Evolutionary conservation across 73 alveolate species (phyloP).

Genomic region (Uronychia setigera): DNA sequence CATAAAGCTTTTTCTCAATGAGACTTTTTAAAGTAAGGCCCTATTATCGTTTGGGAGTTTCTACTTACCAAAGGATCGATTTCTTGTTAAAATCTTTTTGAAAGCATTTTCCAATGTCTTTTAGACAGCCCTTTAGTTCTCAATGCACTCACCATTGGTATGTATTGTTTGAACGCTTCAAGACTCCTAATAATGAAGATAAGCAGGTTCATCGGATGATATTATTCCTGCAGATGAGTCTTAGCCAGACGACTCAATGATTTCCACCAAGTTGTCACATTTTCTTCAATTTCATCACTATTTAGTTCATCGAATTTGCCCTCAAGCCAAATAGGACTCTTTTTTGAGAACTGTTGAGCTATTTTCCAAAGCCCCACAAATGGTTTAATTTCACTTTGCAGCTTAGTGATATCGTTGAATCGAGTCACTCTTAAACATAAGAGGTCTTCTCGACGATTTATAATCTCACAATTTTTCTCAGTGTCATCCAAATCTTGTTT

Average conservation of each 20-base stretch:
- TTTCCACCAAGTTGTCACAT: conserved; percentile 41
- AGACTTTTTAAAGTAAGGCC: conserved; percentile 21
- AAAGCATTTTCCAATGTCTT: conserved; percentile 44
- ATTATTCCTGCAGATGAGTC: conserved; percentile 17
- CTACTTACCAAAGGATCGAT: conserved; percentile 25
- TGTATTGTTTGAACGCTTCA: conserved; percentile 34
- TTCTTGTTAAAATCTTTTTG: conserved; percentile 29
- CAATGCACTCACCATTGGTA: conserved; percentile 48
- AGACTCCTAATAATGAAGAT: conserved; percentile 30
- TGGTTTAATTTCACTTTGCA: conserved; percentile 39
- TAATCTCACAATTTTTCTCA: conserved; percentile 45
- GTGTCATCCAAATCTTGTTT: conserved; percentile 35
- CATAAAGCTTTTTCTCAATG: conserved; percentile 29
- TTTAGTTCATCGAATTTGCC: conserved; percentile 41
- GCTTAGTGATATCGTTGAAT: conserved; percentile 10
- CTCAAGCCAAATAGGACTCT: conserved; percentile 28
- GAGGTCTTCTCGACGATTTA: conserved; percentile 39
- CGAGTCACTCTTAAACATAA: conserved; percentile 27
- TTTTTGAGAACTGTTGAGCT: conserved; percentile 29
- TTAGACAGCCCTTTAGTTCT: conserved; percentile 53
- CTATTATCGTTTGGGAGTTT: background rate
- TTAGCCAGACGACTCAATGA: conserved; percentile 21
- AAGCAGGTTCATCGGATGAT: conserved; percentile 31
- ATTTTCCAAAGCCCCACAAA: conserved; percentile 34
- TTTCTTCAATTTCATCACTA: conserved; percentile 47